Evolutionary conservation across 495 filamentous ascomycete species (phyloP), one percentile per base, ranked within the genome.

Genomic region (Penicillium atrosanguineum): DNA sequence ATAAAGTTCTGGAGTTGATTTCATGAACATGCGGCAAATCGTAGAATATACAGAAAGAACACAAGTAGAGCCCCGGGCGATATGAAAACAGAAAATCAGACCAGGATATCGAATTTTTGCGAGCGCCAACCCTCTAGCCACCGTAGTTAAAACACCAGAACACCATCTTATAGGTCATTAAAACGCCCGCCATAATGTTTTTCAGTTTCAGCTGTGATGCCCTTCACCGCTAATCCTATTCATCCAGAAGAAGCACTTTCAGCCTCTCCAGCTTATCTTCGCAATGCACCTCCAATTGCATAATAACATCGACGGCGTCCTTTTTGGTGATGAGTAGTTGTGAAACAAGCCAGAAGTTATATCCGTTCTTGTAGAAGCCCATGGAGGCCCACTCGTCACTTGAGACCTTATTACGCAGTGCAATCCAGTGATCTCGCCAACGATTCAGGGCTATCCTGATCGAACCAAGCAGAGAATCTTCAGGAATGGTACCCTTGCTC

Each of bases 271-370:
- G 52, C 52, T 78, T 78, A 49, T 78, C 74, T 48, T 76, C 73
- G 18, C 74, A 78, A 44, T 70, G 67, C n/a, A 78, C 73, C 46
- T 78, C 74, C 72, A 76, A 75, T 37, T 60, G 63, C 72, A 78
- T 75, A 1, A 78, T 63, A 15, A 78, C 70, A 38, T 78, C 74
- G 15, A 78, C 68, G 20, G 70, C 70, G 51, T 75, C 68, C 48
- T 76, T 75, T n/a, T 72, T 70, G n/a, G 73, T 78, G 45, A 75
- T 73, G 2, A 78, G 65, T 4, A 78, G 56, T 23, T 73, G 68
- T 20, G 73, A 72, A 7, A 78, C 74, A 14, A 76, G 68, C 72
- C 72, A 78, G 59, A 78, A 75, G 12, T 75, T 74, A 46, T 75
- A 76, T 0, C 65, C 67, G 41, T 75, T 78, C 37, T 72, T 73